phyloP scores from a whole-genome alignment of 371 early-diverging fungal genomes.

The Paraphysoderma sedebokerense region DNA sequence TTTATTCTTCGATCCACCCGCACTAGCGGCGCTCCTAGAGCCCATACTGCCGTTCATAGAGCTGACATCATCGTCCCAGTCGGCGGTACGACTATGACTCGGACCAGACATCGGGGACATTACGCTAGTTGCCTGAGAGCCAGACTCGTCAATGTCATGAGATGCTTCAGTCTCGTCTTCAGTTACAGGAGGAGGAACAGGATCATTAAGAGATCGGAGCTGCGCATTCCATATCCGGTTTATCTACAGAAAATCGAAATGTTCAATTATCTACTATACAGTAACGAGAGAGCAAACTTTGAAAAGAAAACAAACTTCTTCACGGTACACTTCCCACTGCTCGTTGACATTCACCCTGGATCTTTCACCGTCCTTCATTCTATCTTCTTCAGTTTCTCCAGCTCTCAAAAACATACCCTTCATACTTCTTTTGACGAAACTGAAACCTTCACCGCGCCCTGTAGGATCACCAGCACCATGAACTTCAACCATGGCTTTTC shows the following conservation, averaged over 20 bases:
- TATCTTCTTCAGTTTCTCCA: constrained; percentile 68
- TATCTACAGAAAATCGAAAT: constrained; percentile 37
- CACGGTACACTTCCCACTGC: constrained; percentile 83
- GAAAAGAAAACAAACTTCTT: constrained; percentile 36
- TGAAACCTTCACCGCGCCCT: constrained; percentile 95
- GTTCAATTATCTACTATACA: not conserved
- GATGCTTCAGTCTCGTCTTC: too few relatives aligned
- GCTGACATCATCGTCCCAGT: constrained; percentile 33
- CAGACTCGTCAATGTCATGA: too few relatives aligned
- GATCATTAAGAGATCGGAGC: constrained; percentile 38
- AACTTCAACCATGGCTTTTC: constrained; percentile 88
- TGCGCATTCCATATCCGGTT: constrained; percentile 90
- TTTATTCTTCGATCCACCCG: constrained; percentile 22
- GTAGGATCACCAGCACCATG: constrained; percentile 70
- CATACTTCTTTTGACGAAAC: constrained; percentile 92
- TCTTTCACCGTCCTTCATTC: constrained; percentile 14
- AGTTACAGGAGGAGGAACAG: too few relatives aligned
- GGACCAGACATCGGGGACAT: too few relatives aligned
- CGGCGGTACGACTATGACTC: constrained; percentile 6
- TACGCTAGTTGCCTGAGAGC: too few relatives aligned
- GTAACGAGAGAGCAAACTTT: not conserved
- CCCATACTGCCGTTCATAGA: constrained; percentile 36
- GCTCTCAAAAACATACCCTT: constrained; percentile 90
- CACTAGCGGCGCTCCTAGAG: constrained; percentile 26
- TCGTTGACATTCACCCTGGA: constrained; percentile 57